Base-by-base conservation (phyloP, 2,329 filamentous ascomycete genomes). In the Alternaria alternata region DNA sequence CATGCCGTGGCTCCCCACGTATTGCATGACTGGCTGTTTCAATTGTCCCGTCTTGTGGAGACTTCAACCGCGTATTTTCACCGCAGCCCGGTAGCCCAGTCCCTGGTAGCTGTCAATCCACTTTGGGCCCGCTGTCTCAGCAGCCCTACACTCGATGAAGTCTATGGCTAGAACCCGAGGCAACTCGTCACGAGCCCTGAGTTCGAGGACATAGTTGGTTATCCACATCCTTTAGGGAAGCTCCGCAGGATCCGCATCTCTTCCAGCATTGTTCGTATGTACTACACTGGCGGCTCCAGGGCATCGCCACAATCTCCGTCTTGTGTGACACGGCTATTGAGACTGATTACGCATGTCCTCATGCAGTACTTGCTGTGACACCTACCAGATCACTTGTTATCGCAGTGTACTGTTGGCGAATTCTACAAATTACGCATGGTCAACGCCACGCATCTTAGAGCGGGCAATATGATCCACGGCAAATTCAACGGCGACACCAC, bases 231-330 rank as follows among this genome's bases (percentile, higher is more conserved):
- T 30, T 32, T 26, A 26, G 24, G 24, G 6, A 26, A 26, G 24
- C 6, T 26, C 24, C 24, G 24, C 24, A 26, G 24, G 24, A 26
- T 26, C 24, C 24, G 24, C 6, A 26, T 26, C 24, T 26, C 24
- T 26, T 26, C 24, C 24, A 26, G 24, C 24, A 26, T 47, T 38
- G 20, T 48, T 47, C 59, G 56, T 59, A 9, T 18, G n/a, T 39
- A 18, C 60, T 57, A 28, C 64, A 51, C 30, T 41, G 32, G 34
- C 52, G 20, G 61, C 44, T 66, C 65, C 41, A 68, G 66, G 59
- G 42, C 61, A 26, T 65, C 51, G 62, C 57, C 46, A 47, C 46
- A 34, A 56, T 53, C 52, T 38, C 38, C 49, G 43, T 47, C 38
- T 42, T 54, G 47, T 56, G 43, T 11, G 32, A 59, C 52, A 26